Base-by-base conservation (phyloP, 2,329 filamentous ascomycete species). In the Ophiostoma quercus region DNA sequence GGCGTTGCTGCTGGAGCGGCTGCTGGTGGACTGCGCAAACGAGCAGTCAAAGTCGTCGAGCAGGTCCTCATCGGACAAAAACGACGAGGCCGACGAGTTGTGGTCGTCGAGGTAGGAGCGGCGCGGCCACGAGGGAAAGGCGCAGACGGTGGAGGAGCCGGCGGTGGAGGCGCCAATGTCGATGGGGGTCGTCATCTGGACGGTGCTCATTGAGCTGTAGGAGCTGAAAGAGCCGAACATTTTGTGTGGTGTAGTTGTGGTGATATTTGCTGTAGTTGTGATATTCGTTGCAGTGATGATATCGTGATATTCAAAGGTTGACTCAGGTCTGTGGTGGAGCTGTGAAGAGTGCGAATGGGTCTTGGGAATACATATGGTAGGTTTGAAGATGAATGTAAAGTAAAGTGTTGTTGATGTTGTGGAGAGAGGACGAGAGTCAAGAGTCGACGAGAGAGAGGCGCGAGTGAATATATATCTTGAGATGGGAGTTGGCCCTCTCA, bases 1-100 rank as follows among this genome's bases (percentile, higher is more conserved):
- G 76, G 79, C 76, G 76, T 82, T 79, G 75, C 81, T 82, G 75
- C 79, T 78, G 79, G 80, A 82, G 72, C 77, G 78, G 73, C 77
- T 75, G 75, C 78, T 79, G 65, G 19, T 66, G 57, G 57, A 14
- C 25, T 25, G 25, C 63, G 65, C 39, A 14, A 19, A 66, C 1
- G 80, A 82, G 67, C 83, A 78, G 77, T 77, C 79, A n/a, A 65
- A 39, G 73, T 81, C 78, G 74, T 83, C 81, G 76, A 84, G 81
- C 77, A 89, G 83, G 74, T 89, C 87, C 78, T 89, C 87, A 79
- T 89, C 87, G 60, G 86, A 87, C 73, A 89, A 81, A 77, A 83
- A 87, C 0, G 85, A 85, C 2, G 84, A 83, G 22, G 84, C 66
- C 9, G 51, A 51, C 29, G 32, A 47, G 11, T 37, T 29, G 54